Base-by-base conservation (phyloP, 2,329 filamentous ascomycete species). In the Fusarium sp. region DNA sequence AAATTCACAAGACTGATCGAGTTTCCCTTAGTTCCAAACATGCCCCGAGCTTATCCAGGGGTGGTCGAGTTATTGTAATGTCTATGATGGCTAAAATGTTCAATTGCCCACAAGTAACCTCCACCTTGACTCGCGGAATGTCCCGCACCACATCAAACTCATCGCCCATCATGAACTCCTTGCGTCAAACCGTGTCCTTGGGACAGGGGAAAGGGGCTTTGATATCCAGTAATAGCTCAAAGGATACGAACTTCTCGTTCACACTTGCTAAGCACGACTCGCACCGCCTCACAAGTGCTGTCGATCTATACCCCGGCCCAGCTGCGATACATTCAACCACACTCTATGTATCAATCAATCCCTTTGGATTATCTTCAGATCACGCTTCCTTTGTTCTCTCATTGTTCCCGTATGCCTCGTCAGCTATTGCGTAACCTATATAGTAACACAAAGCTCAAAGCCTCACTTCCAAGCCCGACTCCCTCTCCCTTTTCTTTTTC, bases 231-330 rank as follows among this genome's bases (percentile, higher is more conserved):
- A 31, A 42, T 28, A 28, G 15, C 11, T 14, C 22, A 17, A 17
- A 38, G 26, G 45, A 26, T 36, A n/a, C 36, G 6, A 26, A 7
- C 11, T 26, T 26, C 21, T 36, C 14, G 22, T 17, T 47, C 19
- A 15, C 17, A 34, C 33, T 34, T 34, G 33, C 15, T 34, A 34
- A 11, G 31, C 51, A 17, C 42, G 52, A 55, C 43, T 53, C 36
- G 43, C 28, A 43, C 39, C 31, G 6, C 17, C 17, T 63, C 28
- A 63, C 43, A 45, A 63, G 38, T 57, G 50, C 58, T 38, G 60
- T 40, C 34, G 43, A 63, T 63, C 58, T 39, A 42, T 24, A 36
- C 19, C 19, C 22, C 28, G 10, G 28, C 28, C 44, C 36, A 42
- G 43, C 24, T 11, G 56, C 13, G 43, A 44, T 46, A 36, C 28